These are phyloP conservation scores for Penicillium sp. DNA, from an alignment of 2,329 filamentous ascomycete species.

Conservation along the genomic window DNA sequence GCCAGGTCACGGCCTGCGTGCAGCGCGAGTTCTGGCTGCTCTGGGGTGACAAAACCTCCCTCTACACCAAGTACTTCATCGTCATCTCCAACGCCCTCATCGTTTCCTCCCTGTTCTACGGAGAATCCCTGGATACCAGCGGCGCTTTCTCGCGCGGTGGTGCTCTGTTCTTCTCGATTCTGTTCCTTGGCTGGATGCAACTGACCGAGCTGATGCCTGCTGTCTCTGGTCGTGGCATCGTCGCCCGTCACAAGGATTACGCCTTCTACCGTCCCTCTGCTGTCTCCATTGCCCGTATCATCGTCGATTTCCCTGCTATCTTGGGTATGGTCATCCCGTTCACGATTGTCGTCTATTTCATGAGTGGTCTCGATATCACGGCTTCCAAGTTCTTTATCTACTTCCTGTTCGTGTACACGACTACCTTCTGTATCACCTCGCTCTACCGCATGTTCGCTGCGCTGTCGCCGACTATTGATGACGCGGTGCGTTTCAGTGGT, in stretches of 20 bases:
- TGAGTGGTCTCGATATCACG: slow-evolving; percentile 58
- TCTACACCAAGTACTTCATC: slow-evolving; percentile 78
- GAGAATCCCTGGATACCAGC: slow-evolving; percentile 57
- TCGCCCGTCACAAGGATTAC: slow-evolving; percentile 65
- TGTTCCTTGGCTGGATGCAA: slow-evolving; percentile 70
- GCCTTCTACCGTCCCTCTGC: slow-evolving; percentile 70
- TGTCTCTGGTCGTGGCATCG: slow-evolving; percentile 69
- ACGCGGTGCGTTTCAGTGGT: slow-evolving; percentile 65
- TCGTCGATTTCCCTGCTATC: slow-evolving; percentile 64
- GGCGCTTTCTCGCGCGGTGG: slow-evolving; percentile 65
- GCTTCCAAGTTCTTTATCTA: slow-evolving; percentile 67
- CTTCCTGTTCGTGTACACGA: slow-evolving; percentile 63
- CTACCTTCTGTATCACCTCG: slow-evolving; percentile 61
- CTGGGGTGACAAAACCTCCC: slow-evolving; percentile 69
- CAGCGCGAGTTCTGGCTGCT: slow-evolving; percentile 77
- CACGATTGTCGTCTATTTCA: slow-evolving; percentile 65
- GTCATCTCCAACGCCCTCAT: slow-evolving; percentile 73
- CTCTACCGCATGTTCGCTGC: slow-evolving; percentile 67
- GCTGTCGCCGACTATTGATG: slow-evolving; percentile 63
- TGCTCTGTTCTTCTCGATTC: slow-evolving; percentile 64
- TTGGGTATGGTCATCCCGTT: slow-evolving; percentile 61
- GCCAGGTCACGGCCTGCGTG: slow-evolving; percentile 63
- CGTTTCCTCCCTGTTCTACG: slow-evolving; percentile 77
- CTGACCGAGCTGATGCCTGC: slow-evolving; percentile 76
- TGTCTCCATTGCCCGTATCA: slow-evolving; percentile 60